These are phyloP conservation scores for Phylloporus scabripes DNA, from an alignment of 768 basidiomycete genomes.

Conservation along the genomic window DNA sequence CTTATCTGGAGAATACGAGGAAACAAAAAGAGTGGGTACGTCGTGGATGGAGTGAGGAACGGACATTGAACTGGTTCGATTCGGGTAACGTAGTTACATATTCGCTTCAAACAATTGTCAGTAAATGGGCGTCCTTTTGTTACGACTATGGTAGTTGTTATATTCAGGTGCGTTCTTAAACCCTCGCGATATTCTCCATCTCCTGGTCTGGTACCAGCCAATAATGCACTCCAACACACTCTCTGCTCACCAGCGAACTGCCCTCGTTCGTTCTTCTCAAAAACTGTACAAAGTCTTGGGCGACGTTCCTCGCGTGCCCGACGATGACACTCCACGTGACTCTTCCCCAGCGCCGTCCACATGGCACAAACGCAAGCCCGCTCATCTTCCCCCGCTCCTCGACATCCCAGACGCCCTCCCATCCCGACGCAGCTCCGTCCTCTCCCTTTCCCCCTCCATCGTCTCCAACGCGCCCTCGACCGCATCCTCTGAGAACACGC, in stretches of 20 bases:
- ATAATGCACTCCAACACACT: constrained; percentile 40
- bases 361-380: constrained; percentile 26
- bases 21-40: too few species aligned
- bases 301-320: constrained; percentile 52
- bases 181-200: not conserved
- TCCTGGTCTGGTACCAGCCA: constrained; percentile 28
- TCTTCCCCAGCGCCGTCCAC: not conserved
- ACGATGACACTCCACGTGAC: constrained; percentile 20
- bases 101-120: constrained; percentile 2
- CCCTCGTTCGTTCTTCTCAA: constrained; percentile 51
- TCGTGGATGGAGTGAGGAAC: constrained; percentile 18
- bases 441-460: constrained; percentile 16
- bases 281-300: constrained; percentile 59
- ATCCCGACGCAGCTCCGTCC: constrained; percentile 16
- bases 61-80: constrained; percentile 12
- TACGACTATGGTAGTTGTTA: constrained; percentile 8
- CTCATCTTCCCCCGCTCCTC: constrained; percentile 22
- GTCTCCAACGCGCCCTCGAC: constrained; percentile 13
- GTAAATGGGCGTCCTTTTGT: constrained; percentile 19
- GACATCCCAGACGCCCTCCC: constrained; percentile 7
- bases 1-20: too few species aligned
- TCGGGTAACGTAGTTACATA: not conserved
- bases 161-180: constrained; percentile 9
- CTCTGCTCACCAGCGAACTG: constrained; percentile 44
- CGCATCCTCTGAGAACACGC: constrained; percentile 32